phyloP scores from a whole-genome alignment of 1,284 basidiomycete species.

The Mycocalia duriaeana region DNA sequence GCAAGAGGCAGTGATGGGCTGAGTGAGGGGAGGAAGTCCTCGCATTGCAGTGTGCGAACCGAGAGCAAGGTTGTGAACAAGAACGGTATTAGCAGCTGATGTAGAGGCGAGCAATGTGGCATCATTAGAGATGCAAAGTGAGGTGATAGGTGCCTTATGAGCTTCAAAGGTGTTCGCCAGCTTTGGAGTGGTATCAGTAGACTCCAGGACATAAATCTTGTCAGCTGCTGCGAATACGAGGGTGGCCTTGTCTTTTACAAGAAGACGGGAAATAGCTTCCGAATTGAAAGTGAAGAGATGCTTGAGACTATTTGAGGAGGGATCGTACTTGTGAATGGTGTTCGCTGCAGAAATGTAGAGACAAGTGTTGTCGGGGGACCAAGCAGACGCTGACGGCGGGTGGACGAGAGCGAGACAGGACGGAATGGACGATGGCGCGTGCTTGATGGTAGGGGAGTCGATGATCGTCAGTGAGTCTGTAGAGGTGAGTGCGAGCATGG shows the following conservation, averaged over 20 bases:
- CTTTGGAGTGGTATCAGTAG: constrained; percentile 37
- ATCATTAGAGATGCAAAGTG: constrained; percentile 56
- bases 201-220: constrained; percentile 61
- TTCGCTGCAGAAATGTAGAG: constrained; percentile 47
- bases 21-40: constrained; percentile 35
- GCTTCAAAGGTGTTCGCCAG: constrained; percentile 54
- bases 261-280: constrained; percentile 34
- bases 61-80: constrained; percentile 54
- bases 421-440: constrained; percentile 32
- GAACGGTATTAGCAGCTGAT: constrained; percentile 43
- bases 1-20: constrained; percentile 37
- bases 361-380: constrained; percentile 49
- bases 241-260: constrained; percentile 40
- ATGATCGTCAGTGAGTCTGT: constrained; percentile 39
- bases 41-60: constrained; percentile 48
- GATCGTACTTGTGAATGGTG: constrained; percentile 47
- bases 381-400: constrained; percentile 39
- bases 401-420: constrained; percentile 33
- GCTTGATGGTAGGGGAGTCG: constrained; percentile 43
- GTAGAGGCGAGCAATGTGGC: constrained; percentile 51
- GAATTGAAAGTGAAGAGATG: constrained; percentile 30
- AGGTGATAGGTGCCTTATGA: constrained; percentile 50
- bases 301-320: constrained; percentile 38
- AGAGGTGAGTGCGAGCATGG: constrained; percentile 46
- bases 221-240: constrained; percentile 45